Conservation (phyloP, 2,329 filamentous ascomycete genomes). For the Chaetomiaceae sp. region DNA sequence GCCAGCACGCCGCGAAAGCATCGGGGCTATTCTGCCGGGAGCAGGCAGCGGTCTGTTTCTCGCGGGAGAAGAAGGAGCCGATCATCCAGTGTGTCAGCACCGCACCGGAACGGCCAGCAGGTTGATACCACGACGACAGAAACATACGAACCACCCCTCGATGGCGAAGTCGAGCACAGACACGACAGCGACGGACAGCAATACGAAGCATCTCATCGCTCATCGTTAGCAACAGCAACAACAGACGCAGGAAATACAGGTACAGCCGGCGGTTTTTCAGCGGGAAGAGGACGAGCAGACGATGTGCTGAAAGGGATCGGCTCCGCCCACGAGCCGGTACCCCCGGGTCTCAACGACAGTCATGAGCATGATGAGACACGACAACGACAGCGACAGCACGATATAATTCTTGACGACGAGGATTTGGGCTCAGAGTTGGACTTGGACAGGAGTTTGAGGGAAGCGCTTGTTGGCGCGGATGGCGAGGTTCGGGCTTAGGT, state of each 20-base stretch:
- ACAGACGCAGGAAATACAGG: not conserved
- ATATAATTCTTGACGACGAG: conserved; percentile 1
- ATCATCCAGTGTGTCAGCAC: not conserved
- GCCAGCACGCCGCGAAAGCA: conserved; percentile 5
- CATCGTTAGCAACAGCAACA: not conserved
- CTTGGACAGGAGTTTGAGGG: not conserved
- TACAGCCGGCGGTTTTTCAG: not conserved
- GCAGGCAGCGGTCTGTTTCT: not conserved
- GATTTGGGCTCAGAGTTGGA: not conserved
- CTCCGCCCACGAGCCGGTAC: conserved; percentile 1
- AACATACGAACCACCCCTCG: not conserved
- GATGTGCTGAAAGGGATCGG: conserved; percentile 21
- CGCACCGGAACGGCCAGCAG: not conserved
- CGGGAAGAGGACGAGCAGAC: conserved; percentile 3
- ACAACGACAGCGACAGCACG: not conserved
- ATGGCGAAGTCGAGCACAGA: not conserved
- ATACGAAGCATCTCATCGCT: too few species aligned
- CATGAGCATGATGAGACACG: conserved; percentile 2
- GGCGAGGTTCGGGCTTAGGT: not conserved
- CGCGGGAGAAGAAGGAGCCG: not conserved
- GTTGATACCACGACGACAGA: too few species aligned
- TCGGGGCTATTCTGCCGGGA: not conserved
- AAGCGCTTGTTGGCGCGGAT: not conserved
- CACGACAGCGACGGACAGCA: not conserved
- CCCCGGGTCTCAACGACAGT: not conserved